Base-by-base conservation (phyloP, 352 stramenopile genomes). In the Phytophthora sansomeana region DNA sequence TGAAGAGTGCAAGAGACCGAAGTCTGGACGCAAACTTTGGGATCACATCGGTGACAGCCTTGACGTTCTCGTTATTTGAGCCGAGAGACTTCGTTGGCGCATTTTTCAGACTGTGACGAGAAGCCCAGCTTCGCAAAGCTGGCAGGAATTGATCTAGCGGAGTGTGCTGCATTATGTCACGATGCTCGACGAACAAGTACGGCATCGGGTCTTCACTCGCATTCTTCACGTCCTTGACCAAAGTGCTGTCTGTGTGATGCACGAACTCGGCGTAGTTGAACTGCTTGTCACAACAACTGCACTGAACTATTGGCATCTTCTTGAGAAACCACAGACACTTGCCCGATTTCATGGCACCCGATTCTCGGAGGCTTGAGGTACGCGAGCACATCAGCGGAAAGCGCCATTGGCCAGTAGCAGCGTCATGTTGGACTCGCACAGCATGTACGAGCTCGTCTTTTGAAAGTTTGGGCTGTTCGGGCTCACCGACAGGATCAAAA, bases 131-230 rank as follows among this genome's bases (percentile, higher is more conserved):
- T 36, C 66, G 47, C 1, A 74, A 44, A 48, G 35, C 56, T 14
- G 57, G 35, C 21, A 42, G 41, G 10, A 70, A 76, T 1, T 49
- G 8, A 0, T 69, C 58, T 9, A 73, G 52, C 16, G 47, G 56
- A 9, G 51, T 67, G 19, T 73, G 51, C 14, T 58, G 44, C 19
- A 32, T 46, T 21, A 24, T 62, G 16, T 69, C 57, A 17, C 57
- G 56, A 30, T 76, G 63, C 42, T 76, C 51, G 26, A 70, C 63
- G 28, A 76, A 73, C 46, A 76, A 50, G 46, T 63, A 66, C 3
- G 52, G 47, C 46, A 73, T 70, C 17, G 62, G 49, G 17, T 69
- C 57, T 69, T 66, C 50, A 4, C 24, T 26, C 21, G 57, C 48
- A 48, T 39, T 61, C 42, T 69, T 72, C 17, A 55, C 13, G 21